Evolutionary conservation across 2,329 filamentous ascomycete species (phyloP).

Genomic region (Alternaria arborescens): DNA sequence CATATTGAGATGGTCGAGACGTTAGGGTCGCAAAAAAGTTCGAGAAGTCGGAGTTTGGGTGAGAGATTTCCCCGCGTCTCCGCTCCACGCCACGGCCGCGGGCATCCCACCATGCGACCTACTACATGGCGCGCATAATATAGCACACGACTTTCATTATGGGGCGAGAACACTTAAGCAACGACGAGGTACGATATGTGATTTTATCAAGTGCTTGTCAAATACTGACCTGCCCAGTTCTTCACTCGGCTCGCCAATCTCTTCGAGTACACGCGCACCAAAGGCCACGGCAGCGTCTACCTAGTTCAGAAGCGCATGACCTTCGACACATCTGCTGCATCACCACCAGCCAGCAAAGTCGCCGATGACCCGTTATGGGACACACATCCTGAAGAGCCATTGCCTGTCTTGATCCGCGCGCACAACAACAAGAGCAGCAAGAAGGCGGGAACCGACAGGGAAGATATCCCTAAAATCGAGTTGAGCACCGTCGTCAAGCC

Average conservation of each 20-base stretch:
- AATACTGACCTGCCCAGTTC: constrained; percentile 64
- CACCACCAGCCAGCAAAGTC: constrained; percentile 48
- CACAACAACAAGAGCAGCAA: constrained; percentile 75
- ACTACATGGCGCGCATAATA: constrained; percentile 30
- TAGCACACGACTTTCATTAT: constrained; percentile 48
- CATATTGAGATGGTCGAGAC: constrained; percentile 41
- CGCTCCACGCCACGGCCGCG: constrained; percentile 28
- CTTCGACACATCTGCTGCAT: constrained; percentile 53
- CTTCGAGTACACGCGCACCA: constrained; percentile 71
- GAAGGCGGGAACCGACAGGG: constrained; percentile 50
- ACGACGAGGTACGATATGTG: constrained; percentile 66
- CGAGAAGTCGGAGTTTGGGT: constrained; percentile 36
- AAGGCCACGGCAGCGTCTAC: constrained; percentile 76
- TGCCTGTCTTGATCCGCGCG: constrained; percentile 82
- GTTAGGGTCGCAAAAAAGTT: constrained; percentile 43
- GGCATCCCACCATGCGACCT: constrained; percentile 30
- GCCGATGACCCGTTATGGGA: constrained; percentile 67
- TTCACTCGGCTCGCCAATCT: constrained; percentile 73
- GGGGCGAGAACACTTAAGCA: constrained; percentile 63
- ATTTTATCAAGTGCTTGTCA: not conserved
- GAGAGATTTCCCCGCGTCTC: constrained; percentile 30
- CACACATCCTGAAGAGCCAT: constrained; percentile 64
- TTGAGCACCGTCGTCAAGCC: constrained; percentile 83
- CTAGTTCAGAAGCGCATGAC: constrained; percentile 76
- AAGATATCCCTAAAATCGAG: constrained; percentile 70